These are phyloP conservation scores for Apiotrichum domesticum DNA, from an alignment of 1,284 basidiomycete genomes.

Conservation along the genomic window DNA sequence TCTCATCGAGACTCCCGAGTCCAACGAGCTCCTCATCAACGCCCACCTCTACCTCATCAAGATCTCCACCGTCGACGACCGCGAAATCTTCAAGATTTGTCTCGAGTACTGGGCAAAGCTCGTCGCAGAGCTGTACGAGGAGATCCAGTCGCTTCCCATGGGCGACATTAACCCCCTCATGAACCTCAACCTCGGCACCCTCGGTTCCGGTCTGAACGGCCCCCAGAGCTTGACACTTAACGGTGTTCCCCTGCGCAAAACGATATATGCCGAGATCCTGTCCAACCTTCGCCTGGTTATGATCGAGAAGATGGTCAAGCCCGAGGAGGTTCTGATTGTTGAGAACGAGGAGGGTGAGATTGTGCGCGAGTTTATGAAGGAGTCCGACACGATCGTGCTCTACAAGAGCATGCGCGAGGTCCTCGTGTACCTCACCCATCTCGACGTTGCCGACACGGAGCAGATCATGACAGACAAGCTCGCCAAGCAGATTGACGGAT, in stretches of 20 bases:
- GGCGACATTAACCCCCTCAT: slow-evolving; percentile 90
- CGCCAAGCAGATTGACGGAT: slow-evolving; percentile 91
- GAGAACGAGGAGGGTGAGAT: slow-evolving; percentile 99
- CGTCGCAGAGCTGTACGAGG: slow-evolving; percentile 97
- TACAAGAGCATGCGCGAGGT: slow-evolving; percentile 99
- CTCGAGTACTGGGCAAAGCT: slow-evolving; percentile 98
- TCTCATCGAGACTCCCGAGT: slow-evolving; percentile 83
- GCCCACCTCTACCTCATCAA: slow-evolving; percentile 99
- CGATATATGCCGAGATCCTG: slow-evolving; percentile 89
- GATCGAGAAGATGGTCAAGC: slow-evolving; percentile 99
- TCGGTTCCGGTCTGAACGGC: slow-evolving; percentile 51
- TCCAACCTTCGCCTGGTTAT: slow-evolving; percentile 93
- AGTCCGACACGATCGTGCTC: slow-evolving; percentile 95
- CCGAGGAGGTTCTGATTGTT: slow-evolving; percentile 96
- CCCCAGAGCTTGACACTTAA: slow-evolving; percentile 57
- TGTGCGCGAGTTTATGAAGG: slow-evolving; percentile 99
- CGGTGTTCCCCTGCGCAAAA: slow-evolving; percentile 78
- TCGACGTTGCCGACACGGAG: slow-evolving; percentile 95
- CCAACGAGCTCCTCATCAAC: slow-evolving; percentile 89
- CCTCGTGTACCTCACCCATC: slow-evolving; percentile 91
- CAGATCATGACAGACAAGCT: slow-evolving; percentile 96
- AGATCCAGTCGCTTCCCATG: slow-evolving; percentile 70
- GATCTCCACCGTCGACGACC: slow-evolving; percentile 95
- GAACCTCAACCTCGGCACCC: slow-evolving; percentile 73
- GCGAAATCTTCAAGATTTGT: slow-evolving; percentile 99